These are phyloP conservation scores for Alternaria longipes DNA, from an alignment of 2,329 filamentous ascomycete species.

Conservation along the genomic window DNA sequence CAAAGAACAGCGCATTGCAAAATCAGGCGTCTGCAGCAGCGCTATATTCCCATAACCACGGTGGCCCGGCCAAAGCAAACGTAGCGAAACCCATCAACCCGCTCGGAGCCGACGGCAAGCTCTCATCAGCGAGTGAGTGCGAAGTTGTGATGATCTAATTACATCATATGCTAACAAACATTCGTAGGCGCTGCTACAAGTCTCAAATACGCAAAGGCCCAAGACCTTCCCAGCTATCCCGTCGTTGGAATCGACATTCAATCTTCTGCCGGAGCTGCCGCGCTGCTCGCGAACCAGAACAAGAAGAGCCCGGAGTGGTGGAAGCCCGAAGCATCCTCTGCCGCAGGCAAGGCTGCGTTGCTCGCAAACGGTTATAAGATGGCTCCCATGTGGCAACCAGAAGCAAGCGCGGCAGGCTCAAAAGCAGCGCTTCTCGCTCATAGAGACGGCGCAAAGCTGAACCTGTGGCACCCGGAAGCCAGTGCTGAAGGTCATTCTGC, in stretches of 20 bases:
- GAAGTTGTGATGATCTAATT: background rate
- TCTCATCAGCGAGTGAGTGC: constrained; percentile 65
- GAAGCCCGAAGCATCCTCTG: constrained; percentile 68
- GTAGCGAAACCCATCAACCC: constrained; percentile 37
- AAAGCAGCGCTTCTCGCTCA: constrained; percentile 77
- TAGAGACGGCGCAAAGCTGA: constrained; percentile 61
- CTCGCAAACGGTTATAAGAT: constrained; percentile 68
- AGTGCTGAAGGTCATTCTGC: constrained; percentile 70
- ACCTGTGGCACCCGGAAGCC: constrained; percentile 62
- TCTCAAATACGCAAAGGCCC: constrained; percentile 75
- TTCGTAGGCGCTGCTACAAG: constrained; percentile 66
- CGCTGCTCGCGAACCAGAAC: constrained; percentile 76
- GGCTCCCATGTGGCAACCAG: constrained; percentile 70
- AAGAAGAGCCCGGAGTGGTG: constrained; percentile 71
- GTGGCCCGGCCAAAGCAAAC: constrained; percentile 34
- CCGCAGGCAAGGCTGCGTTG: constrained; percentile 67
- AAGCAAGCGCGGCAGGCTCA: constrained; percentile 71
- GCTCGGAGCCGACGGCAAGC: constrained; percentile 63
- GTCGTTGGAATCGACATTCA: constrained; percentile 67
- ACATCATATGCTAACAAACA: constrained; percentile 13
- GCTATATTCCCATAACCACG: constrained; percentile 62
- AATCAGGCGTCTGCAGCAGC: constrained; percentile 69
- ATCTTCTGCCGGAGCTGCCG: constrained; percentile 76
- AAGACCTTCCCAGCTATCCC: constrained; percentile 78
- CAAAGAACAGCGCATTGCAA: constrained; percentile 52